These are phyloP conservation scores for Cladophialophora carrionii DNA, from an alignment of 2,329 filamentous ascomycete genomes.

Conservation along the genomic window DNA sequence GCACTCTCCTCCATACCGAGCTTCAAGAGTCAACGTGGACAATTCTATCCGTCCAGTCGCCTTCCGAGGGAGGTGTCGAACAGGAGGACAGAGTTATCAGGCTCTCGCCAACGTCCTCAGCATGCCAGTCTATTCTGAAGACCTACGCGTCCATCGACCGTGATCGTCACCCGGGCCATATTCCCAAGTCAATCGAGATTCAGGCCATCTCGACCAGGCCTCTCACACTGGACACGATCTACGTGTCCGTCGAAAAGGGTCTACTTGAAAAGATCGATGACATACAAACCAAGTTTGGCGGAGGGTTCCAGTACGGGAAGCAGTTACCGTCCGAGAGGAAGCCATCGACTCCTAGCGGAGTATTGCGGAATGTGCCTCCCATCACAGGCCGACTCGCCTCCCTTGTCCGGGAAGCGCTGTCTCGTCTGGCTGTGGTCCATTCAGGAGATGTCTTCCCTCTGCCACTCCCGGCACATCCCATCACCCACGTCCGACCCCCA, in stretches of 20 bases:
- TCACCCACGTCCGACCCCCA: conserved; percentile 81
- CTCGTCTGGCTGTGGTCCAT: conserved; percentile 75
- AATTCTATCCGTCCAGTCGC: conserved; percentile 69
- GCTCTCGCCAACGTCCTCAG: conserved; percentile 70
- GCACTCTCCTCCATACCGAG: conserved; percentile 47
- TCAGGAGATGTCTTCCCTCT: conserved; percentile 81
- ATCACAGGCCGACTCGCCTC: conserved; percentile 38
- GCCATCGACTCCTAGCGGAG: conserved; percentile 21
- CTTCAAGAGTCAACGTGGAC: conserved; percentile 75
- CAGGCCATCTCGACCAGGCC: conserved; percentile 79
- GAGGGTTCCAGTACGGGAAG: conserved; percentile 49
- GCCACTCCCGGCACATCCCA: conserved; percentile 74
- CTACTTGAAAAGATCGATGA: conserved; percentile 78
- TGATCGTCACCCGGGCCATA: conserved; percentile 72
- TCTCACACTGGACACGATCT: conserved; percentile 79
- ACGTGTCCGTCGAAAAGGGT: conserved; percentile 81
- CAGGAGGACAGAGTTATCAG: conserved; percentile 80
- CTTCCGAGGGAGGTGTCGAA: conserved; percentile 56
- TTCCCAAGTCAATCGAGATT: conserved; percentile 80
- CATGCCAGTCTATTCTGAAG: conserved; percentile 78
- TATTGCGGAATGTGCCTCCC: conserved; percentile 32
- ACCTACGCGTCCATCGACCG: conserved; percentile 73
- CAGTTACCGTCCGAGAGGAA: conserved; percentile 32
- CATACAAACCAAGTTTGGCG: conserved; percentile 79
- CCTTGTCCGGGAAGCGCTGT: conserved; percentile 74